These are phyloP conservation scores for Cenchrus purpureus DNA, from an alignment of 176 grass and related monocot genomes.

Conservation along the genomic window DNA sequence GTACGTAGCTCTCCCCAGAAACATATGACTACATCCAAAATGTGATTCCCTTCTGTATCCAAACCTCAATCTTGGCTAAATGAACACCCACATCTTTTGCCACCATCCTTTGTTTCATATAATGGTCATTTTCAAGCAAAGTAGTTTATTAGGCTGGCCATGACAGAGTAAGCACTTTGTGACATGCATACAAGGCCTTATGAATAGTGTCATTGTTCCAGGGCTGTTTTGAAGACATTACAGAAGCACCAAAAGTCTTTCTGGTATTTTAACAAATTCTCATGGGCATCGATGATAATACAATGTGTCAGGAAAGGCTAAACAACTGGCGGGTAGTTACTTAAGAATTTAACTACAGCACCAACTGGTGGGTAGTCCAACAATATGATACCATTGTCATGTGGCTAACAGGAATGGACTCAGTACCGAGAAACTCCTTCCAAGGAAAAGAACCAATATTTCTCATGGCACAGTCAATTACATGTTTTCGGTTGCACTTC, in stretches of 20 bases:
- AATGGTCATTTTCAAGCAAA: not conserved
- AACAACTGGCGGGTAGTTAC: not conserved
- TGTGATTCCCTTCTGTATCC: not conserved
- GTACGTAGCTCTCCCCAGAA: not conserved
- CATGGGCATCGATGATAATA: not conserved
- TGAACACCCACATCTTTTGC: not conserved
- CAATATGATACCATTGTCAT: not conserved
- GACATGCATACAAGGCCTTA: slow-evolving; percentile 2
- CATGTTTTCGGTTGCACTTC: not conserved
- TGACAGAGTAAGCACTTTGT: slow-evolving; percentile 5
- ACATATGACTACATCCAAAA: not conserved
- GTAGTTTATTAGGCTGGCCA: not conserved
- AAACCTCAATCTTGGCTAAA: slow-evolving; percentile 28
- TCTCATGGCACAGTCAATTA: slow-evolving; percentile 12
- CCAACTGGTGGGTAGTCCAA: not conserved
- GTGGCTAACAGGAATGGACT: not conserved
- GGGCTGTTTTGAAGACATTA: slow-evolving; percentile 8
- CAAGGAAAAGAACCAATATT: not conserved
- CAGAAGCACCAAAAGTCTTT: not conserved
- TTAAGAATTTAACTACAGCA: not conserved
- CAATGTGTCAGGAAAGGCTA: not conserved
- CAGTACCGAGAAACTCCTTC: not conserved
- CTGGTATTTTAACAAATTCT: not conserved
- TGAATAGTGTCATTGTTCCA: not conserved
- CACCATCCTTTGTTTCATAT: slow-evolving; percentile 9